Percentiles rank a stretch among this genome's conserved stretches.
phyloP scores from a whole-genome alignment of 2,329 filamentous ascomycete genomes.

The Rutstroemia sp. region DNA sequence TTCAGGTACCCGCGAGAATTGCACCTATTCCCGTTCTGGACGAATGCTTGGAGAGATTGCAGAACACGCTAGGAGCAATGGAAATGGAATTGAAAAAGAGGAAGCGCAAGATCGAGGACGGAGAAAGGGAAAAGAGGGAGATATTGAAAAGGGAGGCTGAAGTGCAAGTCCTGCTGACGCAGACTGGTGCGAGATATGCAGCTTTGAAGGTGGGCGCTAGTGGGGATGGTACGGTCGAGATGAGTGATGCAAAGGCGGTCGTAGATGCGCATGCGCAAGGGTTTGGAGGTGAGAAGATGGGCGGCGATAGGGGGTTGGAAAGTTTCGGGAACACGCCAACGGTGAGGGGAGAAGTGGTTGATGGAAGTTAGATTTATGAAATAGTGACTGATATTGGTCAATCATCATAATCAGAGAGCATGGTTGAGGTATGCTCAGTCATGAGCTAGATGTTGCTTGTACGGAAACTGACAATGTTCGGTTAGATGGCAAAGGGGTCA shows the following conservation, averaged over 20 bases:
- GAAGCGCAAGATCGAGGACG: slow-evolving; percentile 54
- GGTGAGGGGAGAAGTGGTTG: slow-evolving; percentile 23
- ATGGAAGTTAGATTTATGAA: slow-evolving; percentile 8
- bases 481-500: too few species aligned
- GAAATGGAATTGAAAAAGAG: slow-evolving; percentile 55
- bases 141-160: slow-evolving; percentile 65
- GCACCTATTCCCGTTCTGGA: slow-evolving; percentile 69
- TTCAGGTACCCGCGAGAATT: slow-evolving; percentile 48
- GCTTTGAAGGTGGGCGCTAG: slow-evolving; percentile 44
- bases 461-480: too few species aligned
- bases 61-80: slow-evolving; percentile 53
- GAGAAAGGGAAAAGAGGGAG: slow-evolving; percentile 61
- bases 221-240: slow-evolving; percentile 19
- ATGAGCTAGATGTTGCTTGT: too few species aligned
- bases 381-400: neutral
- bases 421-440: neutral
- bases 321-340: slow-evolving; percentile 34
- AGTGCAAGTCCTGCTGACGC: slow-evolving; percentile 72
- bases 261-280: slow-evolving; percentile 8
- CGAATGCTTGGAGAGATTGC: slow-evolving; percentile 57
- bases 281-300: slow-evolving; percentile 7
- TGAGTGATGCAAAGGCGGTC: slow-evolving; percentile 17
- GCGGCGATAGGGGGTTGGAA: slow-evolving; percentile 30
- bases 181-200: slow-evolving; percentile 68
- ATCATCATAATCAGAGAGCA: neutral